A percentile compares a stretch with the other conserved stretches of the same genome.
Conservation (phyloP, 2,329 filamentous ascomycete species). For the Colletotrichum paranaense region DNA sequence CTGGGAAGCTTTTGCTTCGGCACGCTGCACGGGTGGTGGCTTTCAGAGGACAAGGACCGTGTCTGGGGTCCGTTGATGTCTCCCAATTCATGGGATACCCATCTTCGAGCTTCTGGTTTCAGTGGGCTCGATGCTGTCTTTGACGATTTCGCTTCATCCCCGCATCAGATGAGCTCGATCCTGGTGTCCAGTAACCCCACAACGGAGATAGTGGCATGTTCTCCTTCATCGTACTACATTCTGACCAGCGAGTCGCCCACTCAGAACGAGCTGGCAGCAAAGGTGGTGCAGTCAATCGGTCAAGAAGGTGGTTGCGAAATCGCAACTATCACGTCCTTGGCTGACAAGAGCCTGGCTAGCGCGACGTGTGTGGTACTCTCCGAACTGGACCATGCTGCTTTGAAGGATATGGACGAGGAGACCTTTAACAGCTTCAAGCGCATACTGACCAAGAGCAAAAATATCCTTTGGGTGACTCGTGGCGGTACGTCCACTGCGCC, state of each 20-base stretch:
- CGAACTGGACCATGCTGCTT: slow-evolving; percentile 37
- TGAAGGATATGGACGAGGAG: slow-evolving; percentile 36
- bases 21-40: slow-evolving; percentile 46
- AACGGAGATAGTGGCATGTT: background rate
- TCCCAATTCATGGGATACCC: slow-evolving; percentile 37
- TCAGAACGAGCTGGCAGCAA: background rate
- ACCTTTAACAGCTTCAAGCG: slow-evolving; percentile 37
- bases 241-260: background rate
- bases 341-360: slow-evolving; percentile 20
- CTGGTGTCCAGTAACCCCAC: slow-evolving; percentile 39
- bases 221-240: background rate
- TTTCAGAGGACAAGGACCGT: slow-evolving; percentile 43
- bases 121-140: slow-evolving; percentile 40
- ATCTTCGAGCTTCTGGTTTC: slow-evolving; percentile 37
- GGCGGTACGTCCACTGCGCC: slow-evolving; percentile 12
- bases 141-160: slow-evolving; percentile 37
- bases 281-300: background rate
- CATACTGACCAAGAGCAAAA: slow-evolving; percentile 36
- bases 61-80: slow-evolving; percentile 40
- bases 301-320: background rate
- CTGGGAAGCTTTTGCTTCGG: slow-evolving; percentile 42
- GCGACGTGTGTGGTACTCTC: slow-evolving; percentile 39
- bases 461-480: slow-evolving; percentile 28
- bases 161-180: slow-evolving; percentile 31
- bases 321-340: background rate